Base-by-base conservation (phyloP, 108 stramenopile genomes). In the Nitzschia putrida region DNA sequence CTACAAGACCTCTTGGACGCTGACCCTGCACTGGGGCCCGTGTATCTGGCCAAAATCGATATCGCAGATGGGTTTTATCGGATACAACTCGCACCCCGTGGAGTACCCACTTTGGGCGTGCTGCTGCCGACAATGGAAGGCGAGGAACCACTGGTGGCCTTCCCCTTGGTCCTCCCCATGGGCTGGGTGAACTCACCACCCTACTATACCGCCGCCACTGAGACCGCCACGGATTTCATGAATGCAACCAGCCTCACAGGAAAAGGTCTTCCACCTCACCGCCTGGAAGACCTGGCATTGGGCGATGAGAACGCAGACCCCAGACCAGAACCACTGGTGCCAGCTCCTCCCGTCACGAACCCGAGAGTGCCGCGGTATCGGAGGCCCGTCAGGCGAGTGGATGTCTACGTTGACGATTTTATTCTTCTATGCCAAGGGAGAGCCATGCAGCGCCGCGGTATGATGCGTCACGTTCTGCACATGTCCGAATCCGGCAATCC, bases 371-470 rank as follows among this genome's bases (percentile, higher is more conserved):
- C 3, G 29, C 25, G 51, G 25, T 11, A 12, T 18, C 77, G 65
- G 8, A 10, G 78, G n/a, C 12, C 21, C n/a, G n/a, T n/a, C n/a
- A n/a, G n/a, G 44, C 69, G 76, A 26, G 53, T 58, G 10, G 76
- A 83, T 18, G 66, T 83, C 20, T 77, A 78, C 57, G 73, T 80
- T 8, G 83, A 83, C 58, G 79, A 83, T 57, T 80, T 77, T 45
- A 52, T 76, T 41, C 29, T 7, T 3, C 25, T 71, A 20, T 68
- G 50, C 25, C 79, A 83, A 64, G 76, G 72, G 8, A 60, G 60
- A 39, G 23, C 57, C 29, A 8, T n/a, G 10, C 53, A 53, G 4
- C 50, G 53, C 8, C 56, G 54, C 40, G 14, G 18, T 8, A 57
- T 45, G 16, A 67, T 49, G 45, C 56, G 64, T 37, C 37, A 49